A percentile compares a stretch with the other conserved stretches of the same genome.
These are phyloP conservation scores for Phytophthora fragariae DNA, from an alignment of 352 stramenopile species.

Conservation along the genomic window DNA sequence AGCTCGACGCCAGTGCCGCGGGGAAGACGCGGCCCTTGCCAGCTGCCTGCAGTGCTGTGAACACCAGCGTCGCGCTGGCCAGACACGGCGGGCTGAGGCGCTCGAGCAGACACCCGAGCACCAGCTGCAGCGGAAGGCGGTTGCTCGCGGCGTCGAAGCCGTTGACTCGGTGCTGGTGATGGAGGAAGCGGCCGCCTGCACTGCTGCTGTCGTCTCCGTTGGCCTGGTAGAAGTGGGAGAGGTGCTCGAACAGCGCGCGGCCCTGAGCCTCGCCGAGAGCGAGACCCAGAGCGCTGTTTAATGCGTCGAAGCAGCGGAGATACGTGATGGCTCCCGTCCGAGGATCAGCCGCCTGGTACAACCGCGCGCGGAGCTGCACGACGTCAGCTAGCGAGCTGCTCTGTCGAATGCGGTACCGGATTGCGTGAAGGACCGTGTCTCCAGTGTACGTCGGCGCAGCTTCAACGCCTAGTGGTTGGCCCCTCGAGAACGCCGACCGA, in stretches of 20 bases:
- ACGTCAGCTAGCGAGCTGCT: constrained; percentile 51
- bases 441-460: constrained; percentile 24
- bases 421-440: constrained; percentile 51
- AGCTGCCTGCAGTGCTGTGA: constrained; percentile 45
- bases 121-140: constrained; percentile 48
- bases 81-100: constrained; percentile 44
- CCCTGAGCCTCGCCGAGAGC: constrained; percentile 53
- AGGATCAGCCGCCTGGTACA: constrained; percentile 60
- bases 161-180: constrained; percentile 39
- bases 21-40: constrained; percentile 75
- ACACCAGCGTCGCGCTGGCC: constrained; percentile 52
- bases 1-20: constrained; percentile 63
- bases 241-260: constrained; percentile 57
- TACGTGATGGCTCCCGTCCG: constrained; percentile 61
- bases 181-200: constrained; percentile 48
- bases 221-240: constrained; percentile 33
- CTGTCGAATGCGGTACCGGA: constrained; percentile 59
- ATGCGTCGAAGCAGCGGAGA: constrained; percentile 46
- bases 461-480: constrained; percentile 3
- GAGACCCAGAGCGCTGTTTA: constrained; percentile 50
- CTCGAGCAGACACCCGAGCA: constrained; percentile 54
- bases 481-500: constrained; percentile 6
- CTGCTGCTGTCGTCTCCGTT: constrained; percentile 22
- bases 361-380: constrained; percentile 54
- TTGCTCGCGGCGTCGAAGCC: constrained; percentile 28